A percentile compares a stretch with the other conserved stretches of the same genome.
Evolutionary conservation across 257 asterid species (phyloP).

Genomic region (Plectranthus barbatus): DNA sequence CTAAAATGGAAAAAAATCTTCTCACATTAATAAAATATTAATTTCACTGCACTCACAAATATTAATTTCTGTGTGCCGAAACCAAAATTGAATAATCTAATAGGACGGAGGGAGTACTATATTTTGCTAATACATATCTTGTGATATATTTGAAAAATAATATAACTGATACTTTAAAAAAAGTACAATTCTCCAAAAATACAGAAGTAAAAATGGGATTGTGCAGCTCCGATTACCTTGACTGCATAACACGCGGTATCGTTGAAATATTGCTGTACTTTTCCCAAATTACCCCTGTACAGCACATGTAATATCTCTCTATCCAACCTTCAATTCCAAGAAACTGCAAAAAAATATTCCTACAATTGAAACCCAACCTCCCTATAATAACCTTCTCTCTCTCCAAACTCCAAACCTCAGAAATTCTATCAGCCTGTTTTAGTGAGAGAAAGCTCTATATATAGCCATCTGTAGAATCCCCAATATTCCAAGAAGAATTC

Average conservation of each 20-base stretch:
- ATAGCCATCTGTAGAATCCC: too few species aligned
- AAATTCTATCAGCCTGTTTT: not conserved
- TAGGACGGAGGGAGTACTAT: too few species aligned
- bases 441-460: not conserved
- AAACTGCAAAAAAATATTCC: constrained; percentile 13
- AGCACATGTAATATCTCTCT: not conserved
- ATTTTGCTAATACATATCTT: too few species aligned
- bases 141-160: too few species aligned
- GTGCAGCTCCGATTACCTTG: not conserved
- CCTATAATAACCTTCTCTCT: not conserved
- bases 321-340: not conserved
- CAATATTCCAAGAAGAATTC: not conserved
- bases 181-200: too few species aligned
- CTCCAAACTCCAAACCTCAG: not conserved
- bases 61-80: too few species aligned
- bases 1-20: too few species aligned
- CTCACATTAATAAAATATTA: too few species aligned
- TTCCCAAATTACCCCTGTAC: constrained; percentile 3
- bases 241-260: constrained; percentile 12
- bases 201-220: not conserved
- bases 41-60: too few species aligned
- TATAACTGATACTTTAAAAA: too few species aligned
- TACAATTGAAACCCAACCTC: not conserved
- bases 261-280: not conserved
- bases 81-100: too few species aligned